These are phyloP conservation scores for Cucumis hystrix DNA, from an alignment of 306 rosid genomes.

Conservation along the genomic window DNA sequence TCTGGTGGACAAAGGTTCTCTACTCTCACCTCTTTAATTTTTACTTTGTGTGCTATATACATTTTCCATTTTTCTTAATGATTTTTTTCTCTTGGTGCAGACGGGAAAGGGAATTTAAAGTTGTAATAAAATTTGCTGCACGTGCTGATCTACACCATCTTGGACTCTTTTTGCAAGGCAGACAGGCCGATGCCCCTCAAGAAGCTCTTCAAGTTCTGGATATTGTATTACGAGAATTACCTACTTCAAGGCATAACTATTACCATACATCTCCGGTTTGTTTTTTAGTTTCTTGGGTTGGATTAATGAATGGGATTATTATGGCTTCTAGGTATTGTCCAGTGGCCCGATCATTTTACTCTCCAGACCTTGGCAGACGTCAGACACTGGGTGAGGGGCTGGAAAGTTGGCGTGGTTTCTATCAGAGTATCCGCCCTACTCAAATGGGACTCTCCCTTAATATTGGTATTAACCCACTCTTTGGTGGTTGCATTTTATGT, in stretches of 20 bases:
- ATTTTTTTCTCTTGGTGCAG: conserved; percentile 25
- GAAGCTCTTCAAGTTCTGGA: conserved; percentile 97
- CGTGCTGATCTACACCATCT: conserved; percentile 91
- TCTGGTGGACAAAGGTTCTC: conserved; percentile 56
- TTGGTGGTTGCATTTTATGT: not conserved
- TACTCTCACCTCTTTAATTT: not conserved
- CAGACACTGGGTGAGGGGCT: conserved; percentile 89
- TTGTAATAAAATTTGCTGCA: conserved; percentile 83
- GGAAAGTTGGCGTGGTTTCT: conserved; percentile 99
- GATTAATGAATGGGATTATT: not conserved
- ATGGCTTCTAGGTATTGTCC: conserved; percentile 57
- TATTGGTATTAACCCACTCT: conserved; percentile 37
- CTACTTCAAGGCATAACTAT: conserved; percentile 55
- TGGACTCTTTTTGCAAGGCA: conserved; percentile 84
- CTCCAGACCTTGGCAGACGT: conserved; percentile 69
- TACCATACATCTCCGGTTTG: not conserved
- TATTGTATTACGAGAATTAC: conserved; percentile 84
- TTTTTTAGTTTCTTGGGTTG: not conserved
- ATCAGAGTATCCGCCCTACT: conserved; percentile 95
- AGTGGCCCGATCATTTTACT: conserved; percentile 91
- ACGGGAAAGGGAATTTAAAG: conserved; percentile 70
- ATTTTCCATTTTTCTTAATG: not conserved
- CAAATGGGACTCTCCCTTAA: conserved; percentile 94
- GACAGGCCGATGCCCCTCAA: conserved; percentile 93
- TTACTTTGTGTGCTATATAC: not conserved